phyloP scores from a whole-genome alignment of 2,329 filamentous ascomycete genomes.

The Saccharata proteae region DNA sequence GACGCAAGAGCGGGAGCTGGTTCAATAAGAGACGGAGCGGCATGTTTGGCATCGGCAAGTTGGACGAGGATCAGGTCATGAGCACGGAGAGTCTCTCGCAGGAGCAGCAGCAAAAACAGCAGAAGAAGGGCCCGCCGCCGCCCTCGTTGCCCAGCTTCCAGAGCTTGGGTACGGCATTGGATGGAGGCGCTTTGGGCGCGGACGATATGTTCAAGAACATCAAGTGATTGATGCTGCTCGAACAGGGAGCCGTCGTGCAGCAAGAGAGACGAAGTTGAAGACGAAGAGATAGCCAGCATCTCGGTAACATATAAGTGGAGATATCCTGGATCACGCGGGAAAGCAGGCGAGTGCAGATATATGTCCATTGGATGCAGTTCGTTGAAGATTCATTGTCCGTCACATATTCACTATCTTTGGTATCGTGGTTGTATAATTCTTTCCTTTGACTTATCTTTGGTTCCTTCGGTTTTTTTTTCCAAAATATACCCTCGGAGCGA shows the following conservation, averaged over 20 bases:
- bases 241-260: not conserved
- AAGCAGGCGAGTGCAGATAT: too few species aligned
- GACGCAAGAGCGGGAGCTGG: constrained; percentile 27
- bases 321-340: too few species aligned
- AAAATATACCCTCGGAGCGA: too few species aligned
- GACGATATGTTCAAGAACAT: constrained; percentile 9
- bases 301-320: too few species aligned
- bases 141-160: constrained; percentile 27
- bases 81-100: not conserved
- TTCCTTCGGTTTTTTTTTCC: too few species aligned
- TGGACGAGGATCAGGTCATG: constrained; percentile 17
- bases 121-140: constrained; percentile 25
- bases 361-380: too few species aligned
- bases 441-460: too few species aligned
- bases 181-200: constrained; percentile 5
- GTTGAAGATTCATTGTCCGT: too few species aligned
- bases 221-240: constrained; percentile 2
- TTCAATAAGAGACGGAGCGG: constrained; percentile 27
- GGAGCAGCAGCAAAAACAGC: constrained; percentile 8
- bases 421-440: too few species aligned
- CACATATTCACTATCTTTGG: too few species aligned
- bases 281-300: too few species aligned
- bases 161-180: constrained; percentile 15
- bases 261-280: too few species aligned
- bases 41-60: constrained; percentile 18